Percentiles rank a stretch among this genome's conserved stretches.
These are phyloP conservation scores for Metschnikowia arizonensis DNA, from an alignment of 805 yeast genomes.

Conservation along the genomic window DNA sequence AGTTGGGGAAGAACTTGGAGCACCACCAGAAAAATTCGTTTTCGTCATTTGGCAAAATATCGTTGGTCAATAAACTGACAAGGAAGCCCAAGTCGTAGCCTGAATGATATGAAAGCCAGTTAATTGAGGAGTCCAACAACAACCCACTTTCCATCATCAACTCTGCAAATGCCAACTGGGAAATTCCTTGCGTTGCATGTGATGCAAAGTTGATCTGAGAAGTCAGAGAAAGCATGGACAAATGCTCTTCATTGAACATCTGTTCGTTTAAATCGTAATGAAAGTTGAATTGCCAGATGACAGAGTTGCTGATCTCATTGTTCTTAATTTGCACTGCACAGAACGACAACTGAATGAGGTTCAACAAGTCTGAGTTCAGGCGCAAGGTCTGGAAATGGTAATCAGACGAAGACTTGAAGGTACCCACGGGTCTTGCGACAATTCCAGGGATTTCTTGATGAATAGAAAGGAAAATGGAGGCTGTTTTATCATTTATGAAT, in stretches of 20 bases:
- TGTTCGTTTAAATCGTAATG: slow-evolving; percentile 69
- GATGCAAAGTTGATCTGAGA: slow-evolving; percentile 74
- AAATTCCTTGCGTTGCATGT: slow-evolving; percentile 75
- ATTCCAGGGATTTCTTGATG: slow-evolving; percentile 96
- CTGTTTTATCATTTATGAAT: slow-evolving; percentile 48
- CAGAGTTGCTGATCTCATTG: slow-evolving; percentile 52
- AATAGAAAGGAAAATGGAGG: slow-evolving; percentile 53
- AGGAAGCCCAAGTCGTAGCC: slow-evolving; percentile 95
- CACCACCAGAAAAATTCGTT: slow-evolving; percentile 73
- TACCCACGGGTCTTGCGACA: slow-evolving; percentile 92
- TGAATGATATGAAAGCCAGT: slow-evolving; percentile 89
- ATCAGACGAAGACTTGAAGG: slow-evolving; percentile 82
- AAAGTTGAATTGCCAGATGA: slow-evolving; percentile 97
- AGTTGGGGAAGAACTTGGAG: slow-evolving; percentile 68
- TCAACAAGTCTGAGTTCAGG: slow-evolving; percentile 81
- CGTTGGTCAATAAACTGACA: slow-evolving; percentile 69
- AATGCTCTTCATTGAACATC: slow-evolving; percentile 84
- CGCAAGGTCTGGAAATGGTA: slow-evolving; percentile 95
- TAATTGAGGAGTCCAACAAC: slow-evolving; percentile 61
- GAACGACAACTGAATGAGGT: slow-evolving; percentile 68
- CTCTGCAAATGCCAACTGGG: slow-evolving; percentile 76
- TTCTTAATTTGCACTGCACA: slow-evolving; percentile 37
- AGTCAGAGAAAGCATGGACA: slow-evolving; percentile 72
- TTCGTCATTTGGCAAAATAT: slow-evolving; percentile 74
- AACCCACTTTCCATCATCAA: slow-evolving; percentile 81